Conservation (phyloP, 495 filamentous ascomycete species). For the Penicillium dipodomyicola region DNA sequence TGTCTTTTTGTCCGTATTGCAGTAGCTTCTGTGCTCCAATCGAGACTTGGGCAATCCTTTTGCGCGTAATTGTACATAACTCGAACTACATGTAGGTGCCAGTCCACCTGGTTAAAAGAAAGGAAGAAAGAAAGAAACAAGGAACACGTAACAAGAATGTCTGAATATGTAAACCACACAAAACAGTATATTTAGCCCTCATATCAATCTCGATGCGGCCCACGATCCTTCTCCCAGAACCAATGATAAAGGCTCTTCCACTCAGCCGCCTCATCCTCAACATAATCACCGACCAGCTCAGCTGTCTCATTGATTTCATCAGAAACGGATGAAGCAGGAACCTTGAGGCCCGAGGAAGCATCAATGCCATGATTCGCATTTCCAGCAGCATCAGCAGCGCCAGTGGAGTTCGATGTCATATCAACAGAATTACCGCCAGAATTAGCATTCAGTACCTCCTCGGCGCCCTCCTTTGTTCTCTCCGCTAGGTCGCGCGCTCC, state of each 20-base stretch:
- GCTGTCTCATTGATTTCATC: slow-evolving; percentile 46
- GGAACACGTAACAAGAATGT: not conserved
- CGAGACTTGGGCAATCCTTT: no score
- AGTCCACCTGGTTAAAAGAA: no score
- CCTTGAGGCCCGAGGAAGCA: slow-evolving; percentile 24
- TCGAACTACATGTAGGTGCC: no score
- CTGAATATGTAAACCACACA: not conserved
- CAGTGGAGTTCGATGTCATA: slow-evolving; percentile 30
- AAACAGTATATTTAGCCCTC: not conserved
- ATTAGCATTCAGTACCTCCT: slow-evolving; percentile 27
- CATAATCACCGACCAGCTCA: slow-evolving; percentile 49
- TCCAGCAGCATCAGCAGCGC: slow-evolving; percentile 7
- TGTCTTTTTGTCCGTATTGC: no score
- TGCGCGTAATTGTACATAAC: no score
- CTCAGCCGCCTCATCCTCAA: slow-evolving; percentile 43
- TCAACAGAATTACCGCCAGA: slow-evolving; percentile 34
- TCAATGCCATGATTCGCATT: slow-evolving; percentile 20
- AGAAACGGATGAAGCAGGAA: slow-evolving; percentile 7
- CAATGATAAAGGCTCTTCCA: slow-evolving; percentile 48
- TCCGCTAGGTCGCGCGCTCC: slow-evolving; percentile 41
- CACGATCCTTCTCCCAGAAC: slow-evolving; percentile 42
- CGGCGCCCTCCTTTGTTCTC: slow-evolving; percentile 29
- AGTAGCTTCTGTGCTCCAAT: no score
- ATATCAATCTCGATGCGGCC: slow-evolving; percentile 13
- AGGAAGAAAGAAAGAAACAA: no score